Conservation (phyloP, 768 basidiomycete genomes). For the Pholiota microspora region DNA sequence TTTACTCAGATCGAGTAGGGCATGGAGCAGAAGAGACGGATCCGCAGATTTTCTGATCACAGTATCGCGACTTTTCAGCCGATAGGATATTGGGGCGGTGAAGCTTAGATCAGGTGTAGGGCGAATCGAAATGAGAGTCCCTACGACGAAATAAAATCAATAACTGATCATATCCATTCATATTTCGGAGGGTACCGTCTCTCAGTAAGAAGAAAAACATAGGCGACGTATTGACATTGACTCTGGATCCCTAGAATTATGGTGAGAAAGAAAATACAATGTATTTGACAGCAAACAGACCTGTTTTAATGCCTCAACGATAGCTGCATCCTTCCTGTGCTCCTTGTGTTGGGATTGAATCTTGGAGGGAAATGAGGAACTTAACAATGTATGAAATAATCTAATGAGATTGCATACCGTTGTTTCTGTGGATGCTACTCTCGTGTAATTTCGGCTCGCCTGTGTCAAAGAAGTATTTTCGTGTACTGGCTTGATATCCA, state of each 20-base stretch:
- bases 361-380: neutral
- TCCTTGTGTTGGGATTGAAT: neutral
- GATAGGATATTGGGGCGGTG: constrained; percentile 54
- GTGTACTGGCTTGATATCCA: neutral
- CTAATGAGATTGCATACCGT: neutral
- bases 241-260: constrained; percentile 45
- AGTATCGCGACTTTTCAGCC: constrained; percentile 57
- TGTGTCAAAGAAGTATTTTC: constrained; percentile 11
- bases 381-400: neutral
- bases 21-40: constrained; percentile 65
- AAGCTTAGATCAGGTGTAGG: constrained; percentile 43
- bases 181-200: constrained; percentile 42
- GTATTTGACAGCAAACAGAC: neutral
- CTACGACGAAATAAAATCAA: constrained; percentile 25
- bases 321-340: neutral
- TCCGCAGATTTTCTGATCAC: constrained; percentile 62
- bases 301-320: constrained; percentile 1
- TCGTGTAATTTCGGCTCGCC: constrained; percentile 21
- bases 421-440: neutral
- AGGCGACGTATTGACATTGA: constrained; percentile 56
- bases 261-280: neutral
- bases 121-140: constrained; percentile 65
- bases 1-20: constrained; percentile 57
- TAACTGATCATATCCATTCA: neutral
- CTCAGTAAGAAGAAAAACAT: constrained; percentile 68